These are phyloP conservation scores for Solanum hybrid DNA, from an alignment of 305 asterid genomes.

Conservation along the genomic window DNA sequence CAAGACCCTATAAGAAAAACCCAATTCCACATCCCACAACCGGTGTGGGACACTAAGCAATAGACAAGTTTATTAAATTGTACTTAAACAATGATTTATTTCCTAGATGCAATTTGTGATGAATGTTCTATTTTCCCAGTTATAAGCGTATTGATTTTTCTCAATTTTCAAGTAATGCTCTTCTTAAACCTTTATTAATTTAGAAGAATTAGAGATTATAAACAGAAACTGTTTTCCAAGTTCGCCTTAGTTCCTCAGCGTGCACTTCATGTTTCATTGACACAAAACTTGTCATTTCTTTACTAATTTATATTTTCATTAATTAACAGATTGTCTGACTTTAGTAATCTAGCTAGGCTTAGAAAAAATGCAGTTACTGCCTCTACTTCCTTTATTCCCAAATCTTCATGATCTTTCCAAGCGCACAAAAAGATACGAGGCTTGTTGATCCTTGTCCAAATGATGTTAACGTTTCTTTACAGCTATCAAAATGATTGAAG, in stretches of 20 bases:
- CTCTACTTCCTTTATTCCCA: conserved; percentile 27
- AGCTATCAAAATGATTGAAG: conserved; percentile 44
- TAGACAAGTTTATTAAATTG: not conserved
- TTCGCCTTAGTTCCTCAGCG: not conserved
- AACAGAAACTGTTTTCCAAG: not conserved
- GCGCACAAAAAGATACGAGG: not conserved
- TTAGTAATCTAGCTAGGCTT: not conserved
- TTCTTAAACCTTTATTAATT: not conserved
- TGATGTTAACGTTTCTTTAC: conserved; percentile 18
- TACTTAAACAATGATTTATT: not conserved
- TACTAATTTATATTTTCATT: not conserved
- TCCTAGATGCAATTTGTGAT: not conserved
- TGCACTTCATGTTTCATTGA: not conserved
- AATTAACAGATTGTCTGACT: conserved; percentile 29
- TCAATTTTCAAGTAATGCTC: not conserved
- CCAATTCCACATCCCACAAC: not conserved
- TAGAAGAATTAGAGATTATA: not conserved
- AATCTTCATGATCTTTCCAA: conserved; percentile 10
- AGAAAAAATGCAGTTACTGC: conserved; percentile 25
- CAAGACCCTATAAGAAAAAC: not conserved
- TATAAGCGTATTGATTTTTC: not conserved
- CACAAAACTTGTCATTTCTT: not conserved
- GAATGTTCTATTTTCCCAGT: not conserved
- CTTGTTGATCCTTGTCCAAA: conserved; percentile 41
- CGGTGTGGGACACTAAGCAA: not conserved